Evolutionary conservation across 345 rosid genomes (phyloP).

Genomic region (Eucalyptus melliodora): DNA sequence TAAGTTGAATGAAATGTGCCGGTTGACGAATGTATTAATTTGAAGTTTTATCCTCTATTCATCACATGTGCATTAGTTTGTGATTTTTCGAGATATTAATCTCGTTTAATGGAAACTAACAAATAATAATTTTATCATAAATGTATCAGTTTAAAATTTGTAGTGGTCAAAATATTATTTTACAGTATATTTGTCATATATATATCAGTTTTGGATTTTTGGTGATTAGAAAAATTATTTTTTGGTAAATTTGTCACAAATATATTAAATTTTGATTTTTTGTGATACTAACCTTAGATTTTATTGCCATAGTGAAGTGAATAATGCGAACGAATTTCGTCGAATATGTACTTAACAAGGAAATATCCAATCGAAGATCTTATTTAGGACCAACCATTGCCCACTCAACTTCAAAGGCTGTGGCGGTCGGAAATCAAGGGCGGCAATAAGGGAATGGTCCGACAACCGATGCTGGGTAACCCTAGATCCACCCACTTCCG

Average conservation of each 20-base stretch:
- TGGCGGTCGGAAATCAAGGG: neutral
- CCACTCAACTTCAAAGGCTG: neutral
- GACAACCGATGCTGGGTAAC: neutral
- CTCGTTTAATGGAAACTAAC: rapidly evolving
- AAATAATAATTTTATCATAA: too few relatives aligned
- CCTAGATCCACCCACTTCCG: neutral
- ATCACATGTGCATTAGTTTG: rapidly evolving
- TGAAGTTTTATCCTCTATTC: too few relatives aligned
- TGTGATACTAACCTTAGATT: too few relatives aligned
- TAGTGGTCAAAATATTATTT: too few relatives aligned
- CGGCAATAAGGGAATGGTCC: neutral
- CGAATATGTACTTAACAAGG: neutral
- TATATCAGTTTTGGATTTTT: rapidly evolving
- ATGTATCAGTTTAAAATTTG: rapidly evolving
- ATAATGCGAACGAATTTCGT: too few relatives aligned
- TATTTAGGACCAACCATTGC: neutral
- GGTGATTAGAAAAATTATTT: rapidly evolving
- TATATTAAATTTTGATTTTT: too few relatives aligned
- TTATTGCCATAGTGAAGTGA: neutral
- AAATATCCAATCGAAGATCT: neutral
- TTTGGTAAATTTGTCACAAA: rapidly evolving
- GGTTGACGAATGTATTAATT: too few relatives aligned
- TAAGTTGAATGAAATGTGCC: too few relatives aligned
- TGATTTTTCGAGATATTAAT: too few relatives aligned
- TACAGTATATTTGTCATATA: rapidly evolving